Evolutionary conservation across 768 basidiomycete species (phyloP).

Genomic region (Lentinula edodes): DNA sequence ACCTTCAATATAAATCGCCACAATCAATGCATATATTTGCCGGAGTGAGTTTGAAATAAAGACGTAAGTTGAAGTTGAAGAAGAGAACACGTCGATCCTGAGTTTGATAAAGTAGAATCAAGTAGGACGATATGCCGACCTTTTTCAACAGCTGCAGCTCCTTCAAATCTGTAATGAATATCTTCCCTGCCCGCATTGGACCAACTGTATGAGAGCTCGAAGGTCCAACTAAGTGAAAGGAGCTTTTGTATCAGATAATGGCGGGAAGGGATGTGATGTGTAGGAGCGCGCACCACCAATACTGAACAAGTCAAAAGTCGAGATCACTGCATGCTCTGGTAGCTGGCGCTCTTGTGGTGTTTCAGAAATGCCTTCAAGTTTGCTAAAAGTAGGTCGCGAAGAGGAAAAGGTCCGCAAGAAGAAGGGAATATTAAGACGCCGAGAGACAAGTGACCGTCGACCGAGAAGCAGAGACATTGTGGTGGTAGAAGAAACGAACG

Average conservation of each 20-base stretch:
- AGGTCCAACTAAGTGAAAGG: constrained; percentile 33
- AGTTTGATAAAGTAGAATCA: neutral
- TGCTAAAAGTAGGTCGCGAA: neutral
- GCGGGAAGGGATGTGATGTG: neutral
- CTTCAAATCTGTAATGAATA: constrained; percentile 74
- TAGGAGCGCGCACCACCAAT: constrained; percentile 56
- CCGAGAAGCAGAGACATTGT: neutral
- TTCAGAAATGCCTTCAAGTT: constrained; percentile 4
- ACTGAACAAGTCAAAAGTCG: constrained; percentile 88
- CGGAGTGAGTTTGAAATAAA: neutral
- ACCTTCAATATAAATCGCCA: constrained; percentile 38
- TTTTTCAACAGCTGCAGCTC: constrained; percentile 66
- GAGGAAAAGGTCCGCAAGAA: neutral
- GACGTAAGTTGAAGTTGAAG: too few relatives aligned
- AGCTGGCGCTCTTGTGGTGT: constrained; percentile 19
- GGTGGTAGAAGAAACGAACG: neutral
- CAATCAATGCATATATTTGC: neutral
- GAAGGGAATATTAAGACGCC: neutral
- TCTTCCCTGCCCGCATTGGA: constrained; percentile 85
- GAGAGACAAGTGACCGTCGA: neutral
- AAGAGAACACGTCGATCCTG: neutral
- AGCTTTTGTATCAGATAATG: neutral
- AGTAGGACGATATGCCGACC: constrained; percentile 25
- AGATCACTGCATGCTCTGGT: constrained; percentile 86
- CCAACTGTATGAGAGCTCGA: constrained; percentile 49